Evolutionary conservation across 768 basidiomycete genomes (phyloP).

Genomic region (Tephrocybe sp.): DNA sequence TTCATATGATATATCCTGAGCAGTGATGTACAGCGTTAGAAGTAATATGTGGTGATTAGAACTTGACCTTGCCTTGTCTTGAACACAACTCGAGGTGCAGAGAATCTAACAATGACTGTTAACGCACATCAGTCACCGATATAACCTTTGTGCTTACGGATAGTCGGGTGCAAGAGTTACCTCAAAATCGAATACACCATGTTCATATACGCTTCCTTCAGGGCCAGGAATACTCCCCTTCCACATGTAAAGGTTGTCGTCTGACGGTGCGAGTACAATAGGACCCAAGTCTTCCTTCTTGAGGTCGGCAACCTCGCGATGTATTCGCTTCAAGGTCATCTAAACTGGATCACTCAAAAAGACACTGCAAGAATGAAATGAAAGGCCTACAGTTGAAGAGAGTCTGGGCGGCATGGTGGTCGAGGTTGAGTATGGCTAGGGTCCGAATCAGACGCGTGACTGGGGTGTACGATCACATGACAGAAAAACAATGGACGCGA

Average conservation of each 20-base stretch:
- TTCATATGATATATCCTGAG: conserved; percentile 89
- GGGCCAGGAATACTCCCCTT: conserved; percentile 79
- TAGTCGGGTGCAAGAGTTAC: conserved; percentile 72
- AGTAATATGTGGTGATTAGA: not conserved
- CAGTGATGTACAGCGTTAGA: not conserved
- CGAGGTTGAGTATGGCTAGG: not conserved
- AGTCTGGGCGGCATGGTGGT: conserved; percentile 26
- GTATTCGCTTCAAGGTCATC: conserved; percentile 79
- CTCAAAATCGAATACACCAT: conserved; percentile 70
- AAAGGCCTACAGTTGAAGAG: conserved; percentile 23
- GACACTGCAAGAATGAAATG: not conserved
- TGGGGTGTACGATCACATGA: not conserved
- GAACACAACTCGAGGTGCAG: conserved; percentile 76
- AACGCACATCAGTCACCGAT: conserved; percentile 2
- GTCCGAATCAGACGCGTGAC: not conserved
- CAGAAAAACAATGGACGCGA: too few relatives aligned
- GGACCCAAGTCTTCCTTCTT: conserved; percentile 81
- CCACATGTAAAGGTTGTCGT: conserved; percentile 72
- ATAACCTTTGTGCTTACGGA: conserved; percentile 54
- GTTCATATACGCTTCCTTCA: conserved; percentile 80
- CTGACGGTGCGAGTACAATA: conserved; percentile 67
- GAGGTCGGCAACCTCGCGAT: conserved; percentile 77
- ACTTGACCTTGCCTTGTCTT: conserved; percentile 56
- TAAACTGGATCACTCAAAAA: conserved; percentile 11
- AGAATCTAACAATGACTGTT: conserved; percentile 51